Conservation (phyloP, 768 basidiomycete genomes). For the Termitomyces sp. region DNA sequence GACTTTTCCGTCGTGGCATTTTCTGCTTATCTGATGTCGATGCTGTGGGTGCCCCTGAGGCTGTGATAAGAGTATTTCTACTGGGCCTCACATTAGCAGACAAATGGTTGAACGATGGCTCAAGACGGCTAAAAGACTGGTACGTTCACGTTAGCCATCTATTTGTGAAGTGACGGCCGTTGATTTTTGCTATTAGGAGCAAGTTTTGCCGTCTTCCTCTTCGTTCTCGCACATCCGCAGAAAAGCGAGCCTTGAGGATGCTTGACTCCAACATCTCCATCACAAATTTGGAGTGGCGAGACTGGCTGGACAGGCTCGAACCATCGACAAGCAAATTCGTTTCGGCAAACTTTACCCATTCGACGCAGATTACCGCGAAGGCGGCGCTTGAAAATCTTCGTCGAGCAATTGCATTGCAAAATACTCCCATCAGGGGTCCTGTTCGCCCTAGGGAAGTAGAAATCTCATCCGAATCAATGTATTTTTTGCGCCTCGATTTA, state of each 20-base stretch:
- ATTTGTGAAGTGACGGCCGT: background rate
- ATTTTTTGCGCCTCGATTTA: slow-evolving; percentile 1
- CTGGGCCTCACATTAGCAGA: slow-evolving; percentile 57
- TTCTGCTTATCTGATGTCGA: slow-evolving; percentile 37
- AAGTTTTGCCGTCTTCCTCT: slow-evolving; percentile 16
- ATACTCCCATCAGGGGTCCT: background rate
- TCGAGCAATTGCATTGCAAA: background rate
- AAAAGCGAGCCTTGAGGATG: slow-evolving; percentile 15
- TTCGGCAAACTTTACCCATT: background rate
- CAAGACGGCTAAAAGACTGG: slow-evolving; percentile 53
- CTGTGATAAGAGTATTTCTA: slow-evolving; percentile 48
- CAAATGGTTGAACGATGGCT: slow-evolving; percentile 63
- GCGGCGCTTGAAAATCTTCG: slow-evolving; percentile 7
- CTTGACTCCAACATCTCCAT: slow-evolving; percentile 19
- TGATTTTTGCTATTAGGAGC: slow-evolving; percentile 5
- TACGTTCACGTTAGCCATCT: slow-evolving; percentile 24
- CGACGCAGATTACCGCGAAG: background rate
- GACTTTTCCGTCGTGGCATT: slow-evolving; percentile 45
- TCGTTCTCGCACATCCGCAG: slow-evolving; percentile 2
- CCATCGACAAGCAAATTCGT: slow-evolving; percentile 7
- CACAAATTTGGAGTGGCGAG: slow-evolving; percentile 15
- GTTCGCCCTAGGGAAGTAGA: background rate
- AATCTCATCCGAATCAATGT: background rate
- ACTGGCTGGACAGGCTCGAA: slow-evolving; percentile 14
- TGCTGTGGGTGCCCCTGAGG: slow-evolving; percentile 38